Percentiles rank a stretch among this genome's conserved stretches.
Conservation (phyloP, 768 basidiomycete genomes). For the Calocybe gangraenosa region DNA sequence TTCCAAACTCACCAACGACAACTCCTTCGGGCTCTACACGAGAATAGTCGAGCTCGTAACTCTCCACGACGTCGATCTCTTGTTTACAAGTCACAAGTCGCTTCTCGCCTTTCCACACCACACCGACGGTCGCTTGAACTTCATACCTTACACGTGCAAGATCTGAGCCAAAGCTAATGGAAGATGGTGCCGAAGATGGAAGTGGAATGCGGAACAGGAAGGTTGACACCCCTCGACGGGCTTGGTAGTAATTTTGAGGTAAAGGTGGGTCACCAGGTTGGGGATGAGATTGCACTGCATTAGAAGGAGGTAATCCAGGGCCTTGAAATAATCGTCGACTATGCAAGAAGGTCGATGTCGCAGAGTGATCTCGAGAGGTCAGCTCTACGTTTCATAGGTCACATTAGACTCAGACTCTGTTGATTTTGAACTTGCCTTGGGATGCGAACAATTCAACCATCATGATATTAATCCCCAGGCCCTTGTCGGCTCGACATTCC, state of each 20-base stretch:
- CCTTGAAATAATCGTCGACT: constrained; percentile 74
- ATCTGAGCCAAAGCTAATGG: constrained; percentile 66
- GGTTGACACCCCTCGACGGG: constrained; percentile 70
- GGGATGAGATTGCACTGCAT: constrained; percentile 69
- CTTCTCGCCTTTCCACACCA: constrained; percentile 72
- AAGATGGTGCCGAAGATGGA: constrained; percentile 62
- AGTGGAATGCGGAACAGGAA: constrained; percentile 80
- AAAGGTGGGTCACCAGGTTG: constrained; percentile 54
- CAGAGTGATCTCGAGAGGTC: constrained; percentile 74
- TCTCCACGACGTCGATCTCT: constrained; percentile 64
- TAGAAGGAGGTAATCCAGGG: constrained; percentile 77
- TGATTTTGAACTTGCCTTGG: constrained; percentile 45
- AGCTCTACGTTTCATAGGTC: constrained; percentile 45
- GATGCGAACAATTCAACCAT: constrained; percentile 75
- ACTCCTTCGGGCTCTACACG: constrained; percentile 50
- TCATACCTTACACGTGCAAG: constrained; percentile 71
- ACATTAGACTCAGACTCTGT: background rate
- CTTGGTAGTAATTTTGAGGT: constrained; percentile 64
- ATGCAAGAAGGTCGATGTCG: constrained; percentile 73
- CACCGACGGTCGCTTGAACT: constrained; percentile 66
- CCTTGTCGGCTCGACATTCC: constrained; percentile 71
- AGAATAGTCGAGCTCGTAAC: constrained; percentile 33
- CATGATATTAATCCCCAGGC: constrained; percentile 69
- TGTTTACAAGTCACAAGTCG: constrained; percentile 60
- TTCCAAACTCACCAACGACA: constrained; percentile 72